Base-by-base conservation (phyloP, 75 land plant species). In the Pinus albicaulis region DNA sequence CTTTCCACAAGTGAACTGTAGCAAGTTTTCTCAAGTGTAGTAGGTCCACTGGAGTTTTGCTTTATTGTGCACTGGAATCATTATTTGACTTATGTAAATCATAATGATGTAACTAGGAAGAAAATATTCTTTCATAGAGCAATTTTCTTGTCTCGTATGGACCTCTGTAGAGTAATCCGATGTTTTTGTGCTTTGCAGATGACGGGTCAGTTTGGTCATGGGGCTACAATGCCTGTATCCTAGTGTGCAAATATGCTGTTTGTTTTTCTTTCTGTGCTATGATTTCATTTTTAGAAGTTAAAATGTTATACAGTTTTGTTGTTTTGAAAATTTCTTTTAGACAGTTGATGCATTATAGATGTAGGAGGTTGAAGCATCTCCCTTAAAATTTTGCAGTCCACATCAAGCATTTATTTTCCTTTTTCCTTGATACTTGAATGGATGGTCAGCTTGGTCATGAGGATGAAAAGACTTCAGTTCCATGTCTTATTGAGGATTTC, bases 191-290 rank as follows among this genome's bases (percentile, higher is more conserved):
- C 7, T 73, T 76, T 55, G 74, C 96, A 89, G 96, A 87, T 80
- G 90, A 93, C 82, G 96, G 94, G 26, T 82, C 90, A 20, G 86
- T 93, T 72, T 93, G 93, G 96, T 89, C 89, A 34, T 93, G 96
- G 96, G 96, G 94, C 74, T 93, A 89, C 76, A 91, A 91, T 78
- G 79, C 64, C 76, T 91, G 96, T 93, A 93, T 93, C 96, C 94
- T 87, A 59, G 74, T 14, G 12, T 22, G 44, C 22, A 28, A 25
- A 65, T 48, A 48, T 48, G 53, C 53, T 48, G 8, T 57, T 23
- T 26, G 38, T 36, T 58, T 72, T 57, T 58, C 53, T 6, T 76
- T n/a, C 19, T 62, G 34, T 66, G 20, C 22, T 55, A 17, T 48
- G 16, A 73, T 69, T 19, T 15, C n/a, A 59, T 58, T 24, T 41